Conservation (phyloP, 306 rosid genomes). For the Cucurbita pepo region DNA sequence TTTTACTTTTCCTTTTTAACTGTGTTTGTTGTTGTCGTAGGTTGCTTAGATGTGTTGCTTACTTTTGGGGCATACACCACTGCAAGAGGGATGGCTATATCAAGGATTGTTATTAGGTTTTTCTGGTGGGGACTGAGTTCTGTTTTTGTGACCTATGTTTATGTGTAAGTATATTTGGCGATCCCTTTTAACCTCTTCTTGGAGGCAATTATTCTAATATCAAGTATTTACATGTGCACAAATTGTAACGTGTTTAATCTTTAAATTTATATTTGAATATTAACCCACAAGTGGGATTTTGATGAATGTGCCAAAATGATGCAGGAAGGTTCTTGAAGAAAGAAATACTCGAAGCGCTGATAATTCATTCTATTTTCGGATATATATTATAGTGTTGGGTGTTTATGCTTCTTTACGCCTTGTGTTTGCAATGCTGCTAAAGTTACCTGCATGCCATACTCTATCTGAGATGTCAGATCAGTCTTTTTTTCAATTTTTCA, state of each 20-base stretch:
- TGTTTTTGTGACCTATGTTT: slow-evolving; percentile 48
- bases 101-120: slow-evolving; percentile 80
- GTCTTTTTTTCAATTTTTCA: slow-evolving; percentile 84
- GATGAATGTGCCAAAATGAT: slow-evolving; percentile 8
- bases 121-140: slow-evolving; percentile 88
- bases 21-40: slow-evolving; percentile 22
- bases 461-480: slow-evolving; percentile 88
- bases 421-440: slow-evolving; percentile 41
- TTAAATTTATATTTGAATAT: not conserved
- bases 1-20: not conserved
- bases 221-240: not conserved
- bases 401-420: slow-evolving; percentile 65
- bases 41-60: slow-evolving; percentile 70
- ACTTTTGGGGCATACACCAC: slow-evolving; percentile 85
- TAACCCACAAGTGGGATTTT: not conserved
- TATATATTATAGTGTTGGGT: slow-evolving; percentile 76
- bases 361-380: slow-evolving; percentile 74
- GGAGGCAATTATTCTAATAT: not conserved
- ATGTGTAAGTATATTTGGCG: slow-evolving; percentile 38
- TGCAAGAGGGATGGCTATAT: slow-evolving; percentile 97
- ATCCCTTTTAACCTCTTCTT: not conserved
- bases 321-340: slow-evolving; percentile 92
- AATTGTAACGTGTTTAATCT: not conserved
- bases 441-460: slow-evolving; percentile 71
- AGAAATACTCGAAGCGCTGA: slow-evolving; percentile 41